A percentile compares a stretch with the other conserved stretches of the same genome.
Conservation (phyloP, 2,329 filamentous ascomycete genomes). For the Penicillium sp. region DNA sequence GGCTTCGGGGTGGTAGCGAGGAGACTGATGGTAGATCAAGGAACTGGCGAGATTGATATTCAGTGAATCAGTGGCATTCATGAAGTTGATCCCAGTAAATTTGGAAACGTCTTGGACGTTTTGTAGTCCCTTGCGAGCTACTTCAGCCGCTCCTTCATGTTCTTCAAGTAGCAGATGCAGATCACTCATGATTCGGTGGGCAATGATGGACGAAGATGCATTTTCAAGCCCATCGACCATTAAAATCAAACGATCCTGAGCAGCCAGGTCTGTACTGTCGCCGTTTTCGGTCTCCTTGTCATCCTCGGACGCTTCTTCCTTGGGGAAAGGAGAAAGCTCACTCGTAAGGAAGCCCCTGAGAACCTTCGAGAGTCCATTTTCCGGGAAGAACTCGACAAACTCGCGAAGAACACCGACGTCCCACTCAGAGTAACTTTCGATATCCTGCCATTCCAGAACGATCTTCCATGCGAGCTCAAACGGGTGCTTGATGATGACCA, state of each 20-base stretch:
- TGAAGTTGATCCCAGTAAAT: constrained; percentile 71
- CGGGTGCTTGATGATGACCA: constrained; percentile 95
- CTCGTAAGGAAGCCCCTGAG: constrained; percentile 82
- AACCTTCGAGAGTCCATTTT: constrained; percentile 79
- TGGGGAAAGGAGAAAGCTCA: constrained; percentile 79
- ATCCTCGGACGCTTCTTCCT: constrained; percentile 58
- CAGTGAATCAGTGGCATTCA: constrained; percentile 73
- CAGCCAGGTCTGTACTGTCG: constrained; percentile 57
- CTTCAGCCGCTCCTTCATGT: constrained; percentile 77
- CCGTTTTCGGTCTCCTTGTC: constrained; percentile 41
- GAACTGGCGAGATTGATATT: constrained; percentile 82
- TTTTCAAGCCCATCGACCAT: constrained; percentile 74
- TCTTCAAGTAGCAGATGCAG: constrained; percentile 87
- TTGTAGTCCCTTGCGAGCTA: constrained; percentile 73
- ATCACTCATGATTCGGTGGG: constrained; percentile 79
- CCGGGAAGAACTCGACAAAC: constrained; percentile 83
- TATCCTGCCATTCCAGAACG: constrained; percentile 84
- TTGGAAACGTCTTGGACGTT: constrained; percentile 63
- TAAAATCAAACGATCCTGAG: constrained; percentile 78
- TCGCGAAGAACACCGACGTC: constrained; percentile 78
- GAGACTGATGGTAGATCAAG: constrained; percentile 86
- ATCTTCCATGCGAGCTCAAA: constrained; percentile 91
- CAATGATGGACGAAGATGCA: constrained; percentile 72
- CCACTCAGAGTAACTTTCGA: constrained; percentile 73
- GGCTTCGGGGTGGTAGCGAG: constrained; percentile 86